Percentiles rank a stretch among this genome's conserved stretches.
Evolutionary conservation across 176 grass and related monocot genomes (phyloP).

Genomic region (Avena sativa): DNA sequence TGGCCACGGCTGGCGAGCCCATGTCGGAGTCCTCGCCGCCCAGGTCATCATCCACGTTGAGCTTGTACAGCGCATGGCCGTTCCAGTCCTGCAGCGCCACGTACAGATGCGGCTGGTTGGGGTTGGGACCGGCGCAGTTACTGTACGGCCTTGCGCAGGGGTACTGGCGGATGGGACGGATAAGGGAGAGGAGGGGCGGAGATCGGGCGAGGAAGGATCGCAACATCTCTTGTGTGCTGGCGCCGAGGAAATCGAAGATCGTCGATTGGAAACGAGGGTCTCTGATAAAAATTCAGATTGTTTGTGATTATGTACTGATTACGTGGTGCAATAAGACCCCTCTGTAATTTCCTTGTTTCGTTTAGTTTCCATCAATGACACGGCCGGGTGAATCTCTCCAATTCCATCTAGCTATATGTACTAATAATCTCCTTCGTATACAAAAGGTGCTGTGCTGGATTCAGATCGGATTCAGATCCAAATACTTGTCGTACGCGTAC

Average conservation of each 20-base stretch:
- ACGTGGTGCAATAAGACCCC: too few species aligned
- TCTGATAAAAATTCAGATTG: too few species aligned
- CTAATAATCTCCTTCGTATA: too few species aligned
- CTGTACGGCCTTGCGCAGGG: not conserved
- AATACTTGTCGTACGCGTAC: too few species aligned
- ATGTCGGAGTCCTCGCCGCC: not conserved
- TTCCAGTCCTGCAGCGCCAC: not conserved
- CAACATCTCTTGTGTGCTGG: not conserved
- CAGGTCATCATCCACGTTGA: not conserved
- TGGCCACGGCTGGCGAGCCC: not conserved
- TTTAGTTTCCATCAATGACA: too few species aligned
- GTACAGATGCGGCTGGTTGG: not conserved
- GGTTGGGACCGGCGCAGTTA: not conserved
- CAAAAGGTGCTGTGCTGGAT: too few species aligned
- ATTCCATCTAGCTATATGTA: too few species aligned
- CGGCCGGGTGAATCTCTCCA: too few species aligned
- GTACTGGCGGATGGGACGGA: not conserved
- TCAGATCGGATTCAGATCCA: too few species aligned
- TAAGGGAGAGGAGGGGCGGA: not conserved
- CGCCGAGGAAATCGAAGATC: not conserved
- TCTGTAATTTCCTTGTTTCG: too few species aligned
- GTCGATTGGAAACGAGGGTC: too few species aligned
- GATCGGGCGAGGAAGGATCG: not conserved
- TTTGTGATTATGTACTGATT: too few species aligned
- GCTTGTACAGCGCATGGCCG: not conserved